Conservation (phyloP, 495 filamentous ascomycete species). For the Hypoxylon intermedium region DNA sequence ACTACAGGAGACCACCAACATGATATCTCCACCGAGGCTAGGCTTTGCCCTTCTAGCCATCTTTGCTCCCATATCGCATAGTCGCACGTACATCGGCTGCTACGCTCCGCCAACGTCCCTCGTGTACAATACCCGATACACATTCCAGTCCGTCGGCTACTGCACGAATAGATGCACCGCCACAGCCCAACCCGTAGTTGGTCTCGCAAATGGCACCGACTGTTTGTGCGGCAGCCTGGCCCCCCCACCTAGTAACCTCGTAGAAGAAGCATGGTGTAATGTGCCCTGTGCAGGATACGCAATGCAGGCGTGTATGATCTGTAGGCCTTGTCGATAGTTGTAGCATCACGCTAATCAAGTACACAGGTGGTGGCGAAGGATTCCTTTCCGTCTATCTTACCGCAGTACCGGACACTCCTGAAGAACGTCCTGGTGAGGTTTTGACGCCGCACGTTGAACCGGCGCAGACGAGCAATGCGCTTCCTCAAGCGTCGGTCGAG, state of each 20-base stretch:
- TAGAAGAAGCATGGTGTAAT: slow-evolving; percentile 18
- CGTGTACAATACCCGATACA: background rate
- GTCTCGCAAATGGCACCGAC: slow-evolving; percentile 16
- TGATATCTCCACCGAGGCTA: background rate
- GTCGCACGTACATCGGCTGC: slow-evolving; percentile 17
- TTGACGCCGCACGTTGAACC: slow-evolving; percentile 3
- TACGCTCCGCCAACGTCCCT: slow-evolving; percentile 6
- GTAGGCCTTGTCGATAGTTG: background rate
- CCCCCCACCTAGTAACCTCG: background rate
- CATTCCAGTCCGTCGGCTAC: slow-evolving; percentile 14
- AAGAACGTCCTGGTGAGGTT: background rate
- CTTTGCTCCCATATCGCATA: slow-evolving; percentile 1
- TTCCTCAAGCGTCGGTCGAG: background rate
- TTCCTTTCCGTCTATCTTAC: slow-evolving; percentile 22
- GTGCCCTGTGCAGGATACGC: slow-evolving; percentile 14
- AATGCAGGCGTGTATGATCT: slow-evolving; percentile 9
- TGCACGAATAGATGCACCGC: background rate
- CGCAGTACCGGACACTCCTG: background rate
- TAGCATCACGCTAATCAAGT: background rate
- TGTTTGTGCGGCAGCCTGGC: slow-evolving; percentile 18
- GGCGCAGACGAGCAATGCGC: background rate
- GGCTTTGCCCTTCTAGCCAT: background rate
- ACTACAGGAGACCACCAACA: background rate
- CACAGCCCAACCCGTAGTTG: slow-evolving; percentile 1
- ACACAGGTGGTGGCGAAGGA: slow-evolving; percentile 21